A percentile compares a stretch with the other conserved stretches of the same genome.
phyloP scores from a whole-genome alignment of 2,329 filamentous ascomycete genomes.

The Ceratocystis variospora region DNA sequence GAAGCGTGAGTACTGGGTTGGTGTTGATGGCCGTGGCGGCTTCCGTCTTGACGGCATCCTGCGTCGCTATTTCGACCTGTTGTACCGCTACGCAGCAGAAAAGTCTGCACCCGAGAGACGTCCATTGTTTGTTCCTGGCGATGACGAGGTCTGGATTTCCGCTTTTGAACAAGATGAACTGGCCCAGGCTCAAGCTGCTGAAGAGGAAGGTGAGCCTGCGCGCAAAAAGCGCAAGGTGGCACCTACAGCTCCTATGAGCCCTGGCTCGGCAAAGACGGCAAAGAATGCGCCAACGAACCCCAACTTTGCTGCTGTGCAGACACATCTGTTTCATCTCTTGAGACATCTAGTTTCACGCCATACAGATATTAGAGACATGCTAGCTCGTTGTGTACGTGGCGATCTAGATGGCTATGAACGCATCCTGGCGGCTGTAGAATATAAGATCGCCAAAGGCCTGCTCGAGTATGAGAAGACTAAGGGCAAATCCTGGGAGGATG shows the following conservation, averaged over 20 bases:
- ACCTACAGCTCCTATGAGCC: constrained; percentile 4
- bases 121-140: constrained; percentile 58
- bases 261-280: constrained; percentile 19
- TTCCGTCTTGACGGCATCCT: constrained; percentile 81
- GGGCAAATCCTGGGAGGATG: constrained; percentile 36
- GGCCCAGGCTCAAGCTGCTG: constrained; percentile 26
- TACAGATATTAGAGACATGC: constrained; percentile 71
- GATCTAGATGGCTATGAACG: constrained; percentile 66
- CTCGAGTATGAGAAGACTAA: constrained; percentile 47
- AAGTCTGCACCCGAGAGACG: constrained; percentile 49
- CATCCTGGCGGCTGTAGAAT: constrained; percentile 62
- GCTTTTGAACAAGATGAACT: constrained; percentile 23
- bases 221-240: constrained; percentile 36
- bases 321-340: constrained; percentile 85
- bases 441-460: constrained; percentile 57
- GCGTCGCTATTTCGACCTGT: constrained; percentile 78
- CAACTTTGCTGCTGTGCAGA: constrained; percentile 71
- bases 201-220: constrained; percentile 31
- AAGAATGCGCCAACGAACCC: constrained; percentile 21
- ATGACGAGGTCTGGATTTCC: constrained; percentile 34
- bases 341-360: constrained; percentile 67
- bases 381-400: constrained; percentile 54
- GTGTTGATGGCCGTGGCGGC: constrained; percentile 62
- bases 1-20: constrained; percentile 76
- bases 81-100: constrained; percentile 63